A percentile compares a stretch with the other conserved stretches of the same genome.
Evolutionary conservation across 495 filamentous ascomycete species (phyloP).

Genomic region (Aspergillus carlsbadensis): DNA sequence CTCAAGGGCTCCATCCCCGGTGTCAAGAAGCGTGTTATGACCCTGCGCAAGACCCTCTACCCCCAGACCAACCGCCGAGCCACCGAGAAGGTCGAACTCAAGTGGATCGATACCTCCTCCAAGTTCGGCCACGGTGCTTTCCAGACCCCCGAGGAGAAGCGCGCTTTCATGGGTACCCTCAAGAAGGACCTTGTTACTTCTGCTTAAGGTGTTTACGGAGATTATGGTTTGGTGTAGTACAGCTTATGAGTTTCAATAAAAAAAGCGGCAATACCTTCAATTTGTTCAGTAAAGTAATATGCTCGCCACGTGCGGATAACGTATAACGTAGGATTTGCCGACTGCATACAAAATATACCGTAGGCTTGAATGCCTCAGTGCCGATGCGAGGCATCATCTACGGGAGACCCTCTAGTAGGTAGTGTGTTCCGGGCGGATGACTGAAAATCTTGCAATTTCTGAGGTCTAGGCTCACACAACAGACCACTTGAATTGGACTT

Average conservation of each 20-base stretch:
- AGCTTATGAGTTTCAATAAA: slow-evolving; percentile 49
- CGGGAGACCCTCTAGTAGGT: neutral
- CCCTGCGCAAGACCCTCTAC: slow-evolving; percentile 99
- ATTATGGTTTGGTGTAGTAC: slow-evolving; percentile 38
- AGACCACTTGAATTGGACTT: too few relatives aligned
- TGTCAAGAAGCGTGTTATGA: slow-evolving; percentile 99
- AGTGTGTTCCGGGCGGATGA: too few relatives aligned
- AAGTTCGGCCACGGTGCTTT: slow-evolving; percentile 99
- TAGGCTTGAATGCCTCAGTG: neutral
- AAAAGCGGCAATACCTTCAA: slow-evolving; percentile 45
- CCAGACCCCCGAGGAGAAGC: slow-evolving; percentile 98
- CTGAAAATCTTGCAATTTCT: too few relatives aligned
- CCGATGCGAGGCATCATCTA: neutral
- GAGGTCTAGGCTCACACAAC: too few relatives aligned
- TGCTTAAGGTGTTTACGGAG: slow-evolving; percentile 62
- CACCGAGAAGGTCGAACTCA: slow-evolving; percentile 98
- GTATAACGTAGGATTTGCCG: too few relatives aligned
- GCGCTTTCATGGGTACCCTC: slow-evolving; percentile 92
- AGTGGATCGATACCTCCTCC: slow-evolving; percentile 99
- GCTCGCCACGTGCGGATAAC: too few relatives aligned
- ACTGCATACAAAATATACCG: too few relatives aligned
- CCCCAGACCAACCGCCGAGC: slow-evolving; percentile 91
- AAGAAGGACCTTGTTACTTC: slow-evolving; percentile 91
- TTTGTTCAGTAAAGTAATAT: neutral
- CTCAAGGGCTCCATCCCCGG: slow-evolving; percentile 97